Conservation (phyloP, 495 filamentous ascomycete species). For the Talaromyces trachyspermus region DNA sequence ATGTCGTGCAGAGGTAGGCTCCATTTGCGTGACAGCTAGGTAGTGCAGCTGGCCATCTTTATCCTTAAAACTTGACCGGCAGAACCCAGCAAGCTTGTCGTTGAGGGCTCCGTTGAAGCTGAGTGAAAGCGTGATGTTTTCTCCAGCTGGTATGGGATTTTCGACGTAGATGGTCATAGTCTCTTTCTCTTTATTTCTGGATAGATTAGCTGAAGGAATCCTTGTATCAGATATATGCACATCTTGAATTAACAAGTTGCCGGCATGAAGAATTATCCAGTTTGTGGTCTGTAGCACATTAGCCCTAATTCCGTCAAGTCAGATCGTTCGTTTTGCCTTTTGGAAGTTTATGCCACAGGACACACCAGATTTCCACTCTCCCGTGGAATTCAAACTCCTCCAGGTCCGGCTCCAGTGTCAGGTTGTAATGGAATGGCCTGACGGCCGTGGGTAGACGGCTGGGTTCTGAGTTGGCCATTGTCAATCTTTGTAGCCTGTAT, state of each 20-base stretch:
- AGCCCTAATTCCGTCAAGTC: slow-evolving; percentile 63
- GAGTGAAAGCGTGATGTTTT: slow-evolving; percentile 50
- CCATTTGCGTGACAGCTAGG: slow-evolving; percentile 59
- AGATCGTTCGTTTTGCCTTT: slow-evolving; percentile 43
- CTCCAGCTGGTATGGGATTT: slow-evolving; percentile 47
- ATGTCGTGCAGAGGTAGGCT: slow-evolving; percentile 57
- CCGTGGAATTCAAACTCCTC: slow-evolving; percentile 56
- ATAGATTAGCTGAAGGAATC: too few species aligned
- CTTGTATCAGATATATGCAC: too few species aligned
- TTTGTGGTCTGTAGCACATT: slow-evolving; percentile 76
- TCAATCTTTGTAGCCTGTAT: too few species aligned
- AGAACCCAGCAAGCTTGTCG: slow-evolving; percentile 63
- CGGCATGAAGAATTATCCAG: too few species aligned
- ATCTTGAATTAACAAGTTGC: too few species aligned
- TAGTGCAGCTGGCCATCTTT: slow-evolving; percentile 51
- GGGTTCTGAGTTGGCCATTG: too few species aligned
- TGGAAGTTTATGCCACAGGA: slow-evolving; percentile 50
- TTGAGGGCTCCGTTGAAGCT: slow-evolving; percentile 56
- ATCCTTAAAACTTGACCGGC: slow-evolving; percentile 53
- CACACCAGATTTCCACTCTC: slow-evolving; percentile 54
- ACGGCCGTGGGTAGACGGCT: slow-evolving; percentile 62
- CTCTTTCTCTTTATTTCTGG: slow-evolving; percentile 54
- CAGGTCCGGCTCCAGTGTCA: slow-evolving; percentile 60
- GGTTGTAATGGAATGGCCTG: slow-evolving; percentile 57
- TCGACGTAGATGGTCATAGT: slow-evolving; percentile 52